These are phyloP conservation scores for Begonia fuchsioides DNA, from an alignment of 306 rosid species.

Conservation along the genomic window DNA sequence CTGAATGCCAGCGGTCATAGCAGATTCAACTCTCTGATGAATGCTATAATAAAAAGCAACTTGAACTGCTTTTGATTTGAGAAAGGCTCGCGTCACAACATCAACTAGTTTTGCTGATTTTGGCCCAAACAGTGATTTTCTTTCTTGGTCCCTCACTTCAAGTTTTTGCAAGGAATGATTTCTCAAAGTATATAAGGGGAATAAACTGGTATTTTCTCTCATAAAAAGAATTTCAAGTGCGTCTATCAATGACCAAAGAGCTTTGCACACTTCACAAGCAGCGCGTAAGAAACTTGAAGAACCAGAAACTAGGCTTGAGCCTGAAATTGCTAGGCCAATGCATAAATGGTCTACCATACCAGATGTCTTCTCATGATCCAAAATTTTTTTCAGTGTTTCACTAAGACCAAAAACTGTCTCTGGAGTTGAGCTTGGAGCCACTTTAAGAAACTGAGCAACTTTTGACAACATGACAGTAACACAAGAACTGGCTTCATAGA, in stretches of 20 bases:
- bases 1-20: slow-evolving; percentile 68
- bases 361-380: slow-evolving; percentile 75
- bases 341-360: slow-evolving; percentile 74
- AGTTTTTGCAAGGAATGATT: slow-evolving; percentile 36
- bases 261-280: slow-evolving; percentile 82
- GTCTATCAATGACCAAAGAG: slow-evolving; percentile 69
- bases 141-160: slow-evolving; percentile 36
- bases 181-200: slow-evolving; percentile 51
- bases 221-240: slow-evolving; percentile 42
- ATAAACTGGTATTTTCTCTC: slow-evolving; percentile 36
- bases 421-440: slow-evolving; percentile 32
- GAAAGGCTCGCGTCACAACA: slow-evolving; percentile 52
- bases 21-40: slow-evolving; percentile 70
- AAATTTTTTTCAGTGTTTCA: slow-evolving; percentile 37
- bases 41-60: slow-evolving; percentile 75
- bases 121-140: slow-evolving; percentile 27
- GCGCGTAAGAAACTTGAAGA: slow-evolving; percentile 67
- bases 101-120: slow-evolving; percentile 60
- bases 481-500: slow-evolving; percentile 68
- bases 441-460: slow-evolving; percentile 45
- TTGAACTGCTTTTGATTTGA: slow-evolving; percentile 70
- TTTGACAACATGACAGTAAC: slow-evolving; percentile 55
- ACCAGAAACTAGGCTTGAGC: slow-evolving; percentile 76
- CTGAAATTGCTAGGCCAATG: slow-evolving; percentile 60
- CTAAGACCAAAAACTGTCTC: slow-evolving; percentile 19